Percentiles rank a stretch among this genome's conserved stretches.
Conservation (phyloP, 2,329 filamentous ascomycete species). For the Colletotrichum sp. region DNA sequence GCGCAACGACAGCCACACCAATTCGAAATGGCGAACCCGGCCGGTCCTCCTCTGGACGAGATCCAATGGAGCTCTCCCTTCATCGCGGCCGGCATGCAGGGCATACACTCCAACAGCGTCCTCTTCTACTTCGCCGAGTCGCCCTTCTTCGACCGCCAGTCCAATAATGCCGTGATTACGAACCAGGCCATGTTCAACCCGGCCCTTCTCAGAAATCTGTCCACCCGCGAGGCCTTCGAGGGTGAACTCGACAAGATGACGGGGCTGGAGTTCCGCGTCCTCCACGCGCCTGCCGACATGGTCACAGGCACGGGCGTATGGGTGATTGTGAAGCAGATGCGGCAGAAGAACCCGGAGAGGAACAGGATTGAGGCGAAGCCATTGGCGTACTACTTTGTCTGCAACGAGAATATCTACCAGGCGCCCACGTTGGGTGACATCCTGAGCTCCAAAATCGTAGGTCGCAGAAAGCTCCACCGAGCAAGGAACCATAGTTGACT, state of each 20-base stretch:
- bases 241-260: conserved; percentile 66
- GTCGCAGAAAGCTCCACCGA: conserved; percentile 20
- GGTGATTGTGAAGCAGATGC: conserved; percentile 72
- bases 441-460: conserved; percentile 61
- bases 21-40: conserved; percentile 43
- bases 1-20: not conserved
- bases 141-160: conserved; percentile 70
- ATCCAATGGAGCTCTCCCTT: conserved; percentile 67
- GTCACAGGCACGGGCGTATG: conserved; percentile 70
- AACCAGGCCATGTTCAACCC: conserved; percentile 66
- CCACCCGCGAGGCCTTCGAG: conserved; percentile 68
- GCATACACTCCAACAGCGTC: conserved; percentile 68
- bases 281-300: conserved; percentile 67
- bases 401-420: conserved; percentile 71
- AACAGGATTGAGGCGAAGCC: conserved; percentile 62
- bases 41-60: conserved; percentile 65
- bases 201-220: conserved; percentile 59
- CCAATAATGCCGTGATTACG: conserved; percentile 69
- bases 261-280: conserved; percentile 70
- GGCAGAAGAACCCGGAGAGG: conserved; percentile 58
- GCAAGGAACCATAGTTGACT: not conserved
- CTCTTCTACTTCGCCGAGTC: conserved; percentile 72
- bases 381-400: conserved; percentile 66
- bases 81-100: conserved; percentile 53
- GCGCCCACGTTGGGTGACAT: conserved; percentile 66